Base-by-base conservation (phyloP, 2,329 filamentous ascomycete genomes). In the Arachnopeziza araneosa region DNA sequence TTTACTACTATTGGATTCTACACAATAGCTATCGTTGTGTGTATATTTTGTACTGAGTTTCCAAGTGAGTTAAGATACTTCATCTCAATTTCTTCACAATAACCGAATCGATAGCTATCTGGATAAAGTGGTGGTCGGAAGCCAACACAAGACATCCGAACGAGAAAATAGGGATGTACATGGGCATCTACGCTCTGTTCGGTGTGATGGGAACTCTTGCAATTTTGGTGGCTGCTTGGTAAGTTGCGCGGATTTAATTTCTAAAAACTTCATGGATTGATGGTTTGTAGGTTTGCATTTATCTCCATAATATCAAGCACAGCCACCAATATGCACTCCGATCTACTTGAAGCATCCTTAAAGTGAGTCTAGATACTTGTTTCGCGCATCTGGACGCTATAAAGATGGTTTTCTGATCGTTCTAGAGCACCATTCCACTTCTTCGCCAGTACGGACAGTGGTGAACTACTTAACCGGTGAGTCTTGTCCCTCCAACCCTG, bases 71-170 rank as follows among this genome's bases (percentile, higher is more conserved):
- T 44, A 44, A 44, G 30, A 32, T 14, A 32, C 14, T 32, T 14
- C 6, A 19, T 19, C 17, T 14, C 36, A 14, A 12, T 14, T 12
- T 19, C 17, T 44, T 19, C 3, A 14, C 17, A 44, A 14, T 44
- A 19, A 14, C 10, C 17, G 17, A 17, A 69, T 32, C n/a, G 22
- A 17, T 49, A 70, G 67, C 64, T 62, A 52, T 79, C 3, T 79
- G 77, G 76, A 62, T 79, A 7, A 76, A 73, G 21, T 77, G 72
- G 60, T 78, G 77, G 77, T 70, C 76, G 1, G 71, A 0, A 23
- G 64, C 63, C 7, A 54, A 66, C 57, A 59, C 58, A n/a, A 51
- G 30, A 22, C 66, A 66, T 51, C 64, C 63, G 17, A 69, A 68
- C 49, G 56, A 60, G 19, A 60, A 64, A 44, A 66, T 66, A 22